These are phyloP conservation scores for Yamadazyma friedrichii DNA, from an alignment of 1,139 yeast species.

Conservation along the genomic window DNA sequence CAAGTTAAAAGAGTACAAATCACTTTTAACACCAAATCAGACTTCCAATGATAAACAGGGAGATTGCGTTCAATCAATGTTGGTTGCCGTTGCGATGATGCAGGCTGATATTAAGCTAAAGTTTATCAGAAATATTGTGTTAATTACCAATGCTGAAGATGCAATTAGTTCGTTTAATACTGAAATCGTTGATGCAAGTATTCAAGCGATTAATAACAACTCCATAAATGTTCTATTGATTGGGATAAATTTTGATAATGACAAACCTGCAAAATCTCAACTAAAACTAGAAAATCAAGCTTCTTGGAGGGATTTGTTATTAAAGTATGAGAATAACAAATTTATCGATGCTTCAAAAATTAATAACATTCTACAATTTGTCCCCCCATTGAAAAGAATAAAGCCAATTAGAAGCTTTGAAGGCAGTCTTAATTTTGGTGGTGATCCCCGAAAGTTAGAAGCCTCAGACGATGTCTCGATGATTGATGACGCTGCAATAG, in stretches of 20 bases:
- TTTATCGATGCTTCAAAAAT: constrained; percentile 19
- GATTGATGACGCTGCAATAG: constrained; percentile 6
- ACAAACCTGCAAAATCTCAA: constrained; percentile 3
- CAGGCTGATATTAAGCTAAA: constrained; percentile 27
- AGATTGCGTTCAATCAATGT: constrained; percentile 27
- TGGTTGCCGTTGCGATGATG: constrained; percentile 31
- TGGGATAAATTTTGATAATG: constrained; percentile 26
- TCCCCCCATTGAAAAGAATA: constrained; percentile 32
- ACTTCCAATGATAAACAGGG: constrained; percentile 13
- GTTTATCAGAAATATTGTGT: constrained; percentile 39
- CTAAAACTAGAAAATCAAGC: constrained; percentile 11
- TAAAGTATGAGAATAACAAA: constrained; percentile 13
- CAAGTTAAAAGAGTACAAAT: constrained; percentile 16
- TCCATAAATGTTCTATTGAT: constrained; percentile 26
- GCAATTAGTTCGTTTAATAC: constrained; percentile 15
- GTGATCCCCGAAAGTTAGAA: constrained; percentile 14
- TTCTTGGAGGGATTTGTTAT: constrained; percentile 18
- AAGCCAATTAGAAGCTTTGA: constrained; percentile 36
- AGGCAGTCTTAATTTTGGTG: constrained; percentile 43
- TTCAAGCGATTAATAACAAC: constrained; percentile 19
- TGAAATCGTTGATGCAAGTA: constrained; percentile 17
- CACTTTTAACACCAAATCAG: constrained; percentile 11
- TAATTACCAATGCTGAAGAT: constrained; percentile 41
- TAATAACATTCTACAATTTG: constrained; percentile 11
- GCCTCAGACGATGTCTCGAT: constrained; percentile 13